Evolutionary conservation across 2,329 filamentous ascomycete species (phyloP).

Genomic region (Pseudogymnoascus sp.): DNA sequence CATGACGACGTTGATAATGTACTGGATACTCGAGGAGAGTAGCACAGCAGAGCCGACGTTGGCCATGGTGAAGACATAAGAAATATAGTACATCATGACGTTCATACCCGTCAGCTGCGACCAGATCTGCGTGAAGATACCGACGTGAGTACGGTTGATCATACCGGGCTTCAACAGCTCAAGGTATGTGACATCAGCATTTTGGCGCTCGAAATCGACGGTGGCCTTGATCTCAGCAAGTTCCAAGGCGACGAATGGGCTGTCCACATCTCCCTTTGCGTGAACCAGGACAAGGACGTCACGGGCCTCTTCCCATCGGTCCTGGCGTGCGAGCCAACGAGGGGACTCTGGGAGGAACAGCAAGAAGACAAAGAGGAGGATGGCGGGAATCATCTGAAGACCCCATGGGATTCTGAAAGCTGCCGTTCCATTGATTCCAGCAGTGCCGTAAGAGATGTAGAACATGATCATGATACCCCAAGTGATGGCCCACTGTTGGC

Average conservation of each 20-base stretch:
- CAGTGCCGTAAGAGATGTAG: conserved; percentile 58
- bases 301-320: conserved; percentile 49
- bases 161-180: conserved; percentile 68
- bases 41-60: conserved; percentile 45
- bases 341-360: conserved; percentile 55
- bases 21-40: conserved; percentile 61
- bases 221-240: conserved; percentile 65
- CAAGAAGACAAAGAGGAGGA: conserved; percentile 50
- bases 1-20: conserved; percentile 73
- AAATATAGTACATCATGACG: conserved; percentile 64
- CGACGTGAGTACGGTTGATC: conserved; percentile 65
- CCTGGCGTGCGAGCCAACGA: conserved; percentile 54
- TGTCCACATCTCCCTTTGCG: conserved; percentile 54
- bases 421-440: conserved; percentile 47
- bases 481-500: conserved; percentile 67
- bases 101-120: conserved; percentile 71
- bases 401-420: conserved; percentile 60
- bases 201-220: conserved; percentile 63
- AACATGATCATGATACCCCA: conserved; percentile 66
- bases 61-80: conserved; percentile 60
- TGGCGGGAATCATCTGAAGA: conserved; percentile 52
- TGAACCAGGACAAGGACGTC: conserved; percentile 41
- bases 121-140: conserved; percentile 68
- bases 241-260: conserved; percentile 59
- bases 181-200: conserved; percentile 59